A percentile compares a stretch with the other conserved stretches of the same genome.
Conservation (phyloP, 306 rosid genomes). For the Vigna angularis region DNA sequence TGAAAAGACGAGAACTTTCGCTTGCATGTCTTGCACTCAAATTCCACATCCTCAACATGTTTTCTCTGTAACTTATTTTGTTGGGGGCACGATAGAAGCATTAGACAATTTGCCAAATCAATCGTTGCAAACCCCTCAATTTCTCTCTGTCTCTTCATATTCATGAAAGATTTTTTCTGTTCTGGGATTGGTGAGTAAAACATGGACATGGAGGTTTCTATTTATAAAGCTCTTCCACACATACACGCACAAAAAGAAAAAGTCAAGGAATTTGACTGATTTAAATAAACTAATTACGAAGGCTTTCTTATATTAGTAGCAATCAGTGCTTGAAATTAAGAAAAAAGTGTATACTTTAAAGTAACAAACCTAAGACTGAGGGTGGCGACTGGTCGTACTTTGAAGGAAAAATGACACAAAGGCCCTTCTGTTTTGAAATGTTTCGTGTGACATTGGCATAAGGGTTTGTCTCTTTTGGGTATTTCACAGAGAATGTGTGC, state of each 20-base stretch:
- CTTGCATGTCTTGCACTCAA: slow-evolving; percentile 85
- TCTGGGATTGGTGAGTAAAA: slow-evolving; percentile 20
- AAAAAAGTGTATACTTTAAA: background rate
- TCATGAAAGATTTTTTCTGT: background rate
- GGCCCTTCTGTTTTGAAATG: background rate
- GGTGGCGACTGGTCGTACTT: slow-evolving; percentile 26
- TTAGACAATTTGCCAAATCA: slow-evolving; percentile 55
- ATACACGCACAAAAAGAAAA: background rate
- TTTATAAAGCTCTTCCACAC: background rate
- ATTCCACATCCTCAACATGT: slow-evolving; percentile 22
- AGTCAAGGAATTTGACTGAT: slow-evolving; percentile 45
- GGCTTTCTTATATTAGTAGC: background rate
- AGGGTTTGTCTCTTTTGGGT: slow-evolving; percentile 19
- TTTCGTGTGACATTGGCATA: background rate
- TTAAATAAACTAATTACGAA: background rate
- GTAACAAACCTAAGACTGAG: background rate
- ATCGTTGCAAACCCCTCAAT: slow-evolving; percentile 26
- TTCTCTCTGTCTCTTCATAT: slow-evolving; percentile 61
- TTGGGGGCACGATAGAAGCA: slow-evolving; percentile 48
- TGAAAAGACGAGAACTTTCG: slow-evolving; percentile 80
- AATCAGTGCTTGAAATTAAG: slow-evolving; percentile 1
- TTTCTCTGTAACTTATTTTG: background rate
- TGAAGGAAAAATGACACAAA: background rate
- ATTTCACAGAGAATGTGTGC: background rate
- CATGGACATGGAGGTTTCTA: slow-evolving; percentile 23